These are phyloP conservation scores for Fulvia fulva DNA, from an alignment of 2,329 filamentous ascomycete species.

Conservation along the genomic window DNA sequence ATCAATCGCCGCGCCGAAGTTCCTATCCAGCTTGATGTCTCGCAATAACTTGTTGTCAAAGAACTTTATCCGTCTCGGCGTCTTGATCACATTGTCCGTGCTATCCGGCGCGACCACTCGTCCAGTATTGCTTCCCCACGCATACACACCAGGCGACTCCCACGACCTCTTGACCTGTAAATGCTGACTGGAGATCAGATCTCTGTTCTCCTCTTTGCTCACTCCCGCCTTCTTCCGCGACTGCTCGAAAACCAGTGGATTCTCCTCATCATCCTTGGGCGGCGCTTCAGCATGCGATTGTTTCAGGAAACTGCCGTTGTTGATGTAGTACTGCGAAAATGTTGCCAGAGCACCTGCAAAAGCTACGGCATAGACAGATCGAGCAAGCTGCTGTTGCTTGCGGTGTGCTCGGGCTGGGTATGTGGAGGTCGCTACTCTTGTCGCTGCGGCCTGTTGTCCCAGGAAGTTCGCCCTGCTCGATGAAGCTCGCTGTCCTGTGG, in stretches of 20 bases:
- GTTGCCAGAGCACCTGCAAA: slow-evolving; percentile 43
- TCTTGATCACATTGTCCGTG: slow-evolving; percentile 71
- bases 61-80: slow-evolving; percentile 70
- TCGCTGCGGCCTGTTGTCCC: slow-evolving; percentile 18
- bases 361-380: slow-evolving; percentile 42
- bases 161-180: slow-evolving; percentile 79
- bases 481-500: slow-evolving; percentile 15
- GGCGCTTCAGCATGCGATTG: slow-evolving; percentile 49
- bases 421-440: slow-evolving; percentile 26
- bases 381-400: slow-evolving; percentile 44
- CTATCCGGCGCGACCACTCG: slow-evolving; percentile 82
- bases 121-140: slow-evolving; percentile 86
- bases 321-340: slow-evolving; percentile 42
- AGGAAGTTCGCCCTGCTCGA: slow-evolving; percentile 25
- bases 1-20: slow-evolving; percentile 80
- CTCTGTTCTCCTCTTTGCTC: slow-evolving; percentile 68
- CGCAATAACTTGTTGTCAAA: slow-evolving; percentile 82
- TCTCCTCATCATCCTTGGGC: slow-evolving; percentile 38
- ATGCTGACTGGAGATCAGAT: slow-evolving; percentile 78
- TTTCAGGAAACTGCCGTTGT: slow-evolving; percentile 37
- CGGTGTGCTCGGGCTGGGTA: slow-evolving; percentile 37
- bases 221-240: slow-evolving; percentile 49
- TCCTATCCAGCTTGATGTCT: slow-evolving; percentile 78
- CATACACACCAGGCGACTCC: slow-evolving; percentile 82
- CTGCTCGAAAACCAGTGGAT: slow-evolving; percentile 66